Percentiles rank a stretch among this genome's conserved stretches.
phyloP scores from a whole-genome alignment of 768 basidiomycete genomes.

The Crassisporium funariophilum region DNA sequence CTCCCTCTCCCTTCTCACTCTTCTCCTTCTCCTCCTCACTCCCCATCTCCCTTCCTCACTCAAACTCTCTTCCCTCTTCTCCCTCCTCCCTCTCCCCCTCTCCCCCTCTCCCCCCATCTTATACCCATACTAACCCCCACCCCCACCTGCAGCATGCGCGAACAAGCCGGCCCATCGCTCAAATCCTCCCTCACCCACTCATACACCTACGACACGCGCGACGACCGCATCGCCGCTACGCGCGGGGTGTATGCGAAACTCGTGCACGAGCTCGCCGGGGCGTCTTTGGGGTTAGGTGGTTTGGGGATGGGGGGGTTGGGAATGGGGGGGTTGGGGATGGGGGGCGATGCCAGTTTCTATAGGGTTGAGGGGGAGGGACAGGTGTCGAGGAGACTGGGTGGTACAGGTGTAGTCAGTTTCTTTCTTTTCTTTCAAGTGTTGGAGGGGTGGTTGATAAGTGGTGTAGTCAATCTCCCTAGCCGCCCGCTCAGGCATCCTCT shows the following conservation, averaged over 20 bases:
- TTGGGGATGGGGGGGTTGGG: conserved; percentile 68
- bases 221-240: conserved; percentile 66
- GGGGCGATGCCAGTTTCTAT: conserved; percentile 77
- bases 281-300: conserved; percentile 72
- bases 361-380: conserved; percentile 73
- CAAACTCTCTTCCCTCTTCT: too few species aligned
- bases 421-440: not conserved
- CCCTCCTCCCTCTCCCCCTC: too few species aligned
- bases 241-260: conserved; percentile 64
- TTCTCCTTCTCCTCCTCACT: too few species aligned
- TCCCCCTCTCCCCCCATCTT: too few species aligned
- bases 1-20: too few species aligned
- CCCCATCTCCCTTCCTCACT: too few species aligned
- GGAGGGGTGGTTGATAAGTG: not conserved
- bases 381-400: conserved; percentile 55
- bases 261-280: too few species aligned
- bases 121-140: conserved; percentile 1
- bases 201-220: conserved; percentile 73
- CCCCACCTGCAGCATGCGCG: conserved; percentile 62
- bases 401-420: conserved; percentile 55
- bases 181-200: conserved; percentile 88
- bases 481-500: conserved; percentile 70
- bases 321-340: conserved; percentile 60
- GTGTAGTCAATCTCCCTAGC: conserved; percentile 74
- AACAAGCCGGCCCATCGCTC: conserved; percentile 74